Evolutionary conservation across 2,329 filamentous ascomycete genomes (phyloP), one percentile per base, ranked within the genome.

Genomic region (Elsinoe necatrix): DNA sequence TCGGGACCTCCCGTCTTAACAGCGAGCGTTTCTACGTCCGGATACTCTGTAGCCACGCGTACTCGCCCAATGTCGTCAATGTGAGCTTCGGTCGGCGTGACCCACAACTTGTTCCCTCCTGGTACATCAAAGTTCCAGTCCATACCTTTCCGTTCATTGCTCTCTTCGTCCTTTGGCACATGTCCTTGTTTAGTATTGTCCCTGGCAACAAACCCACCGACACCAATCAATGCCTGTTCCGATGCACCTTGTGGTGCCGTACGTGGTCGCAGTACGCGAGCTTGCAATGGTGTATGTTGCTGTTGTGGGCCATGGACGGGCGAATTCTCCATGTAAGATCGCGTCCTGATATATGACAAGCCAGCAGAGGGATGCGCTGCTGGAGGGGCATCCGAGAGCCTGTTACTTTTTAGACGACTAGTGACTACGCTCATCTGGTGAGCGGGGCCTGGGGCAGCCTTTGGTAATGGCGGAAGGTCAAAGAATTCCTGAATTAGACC

Each of bases 291-390:
- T 3, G 75, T 64, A 21, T 72, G 72, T 25, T 71, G 64, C 1
- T 69, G 68, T 63, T 83, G 82, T 8, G 83, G 83, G 3, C 83
- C 83, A 62, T 79, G 78, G 27, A 77, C 66, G 1, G 82, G 80
- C 64, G 85, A 81, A 64, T 85, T 85, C 62, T 76, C 71, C 43
- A 81, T 69, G 63, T 78, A 72, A 20, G 78, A 72, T 56, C 75
- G 73, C 11, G 78, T 79, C 50, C 80, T 77, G 2, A 80, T 70
- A 65, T 86, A 85, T 12, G 79, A 78, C 4, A 86, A 72, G 60
- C 83, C 83, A 3, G 80, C 83, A 3, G 80, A 83, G 2, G 83
- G 83, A 67, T 86, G 83, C 6, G 83, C 85, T 58, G 77, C 77
- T 1, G 81, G 80, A 18, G 80, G 80, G 2, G 77, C 78, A 25